Evolutionary conservation across 1,284 basidiomycete species (phyloP).

Genomic region (Ganoderma sinense): DNA sequence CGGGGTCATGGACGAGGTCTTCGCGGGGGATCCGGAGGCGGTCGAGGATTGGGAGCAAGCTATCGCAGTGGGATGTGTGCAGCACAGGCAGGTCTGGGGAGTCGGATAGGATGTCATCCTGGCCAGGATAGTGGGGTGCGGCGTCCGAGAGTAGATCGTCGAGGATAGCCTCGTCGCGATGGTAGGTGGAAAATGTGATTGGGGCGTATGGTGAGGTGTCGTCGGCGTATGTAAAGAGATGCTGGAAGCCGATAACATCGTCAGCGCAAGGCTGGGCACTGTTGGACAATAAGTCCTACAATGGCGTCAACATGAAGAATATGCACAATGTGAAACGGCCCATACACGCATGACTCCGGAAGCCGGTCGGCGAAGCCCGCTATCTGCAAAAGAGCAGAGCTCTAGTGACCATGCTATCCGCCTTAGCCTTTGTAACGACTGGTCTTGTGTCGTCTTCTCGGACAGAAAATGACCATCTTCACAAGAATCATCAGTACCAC

Average conservation of each 20-base stretch:
- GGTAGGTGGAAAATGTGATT: conserved; percentile 24
- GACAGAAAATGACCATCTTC: neutral
- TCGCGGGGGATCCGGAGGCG: conserved; percentile 18
- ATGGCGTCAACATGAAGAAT: neutral
- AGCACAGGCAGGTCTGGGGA: conserved; percentile 15
- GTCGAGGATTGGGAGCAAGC: conserved; percentile 20
- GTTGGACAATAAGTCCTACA: conserved; percentile 21
- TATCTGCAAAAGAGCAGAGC: conserved; percentile 22
- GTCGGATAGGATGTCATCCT: neutral
- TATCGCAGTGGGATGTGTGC: conserved; percentile 16
- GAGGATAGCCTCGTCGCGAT: conserved; percentile 19
- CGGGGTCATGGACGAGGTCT: conserved; percentile 21
- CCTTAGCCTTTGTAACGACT: conserved; percentile 10
- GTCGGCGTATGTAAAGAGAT: conserved; percentile 9
- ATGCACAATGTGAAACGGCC: neutral
- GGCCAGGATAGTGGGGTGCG: conserved; percentile 3
- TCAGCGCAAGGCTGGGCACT: conserved; percentile 16
- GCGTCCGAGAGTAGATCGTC: conserved; percentile 15
- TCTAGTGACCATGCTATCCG: conserved; percentile 16
- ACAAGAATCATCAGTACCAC: conserved; percentile 7
- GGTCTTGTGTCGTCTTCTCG: neutral
- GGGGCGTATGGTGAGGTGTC: conserved; percentile 14
- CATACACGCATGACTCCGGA: conserved; percentile 21
- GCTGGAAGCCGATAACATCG: conserved; percentile 23
- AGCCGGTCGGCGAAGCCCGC: conserved; percentile 19